Evolutionary conservation across 108 stramenopile genomes (phyloP), one percentile per base, ranked within the genome.

Genomic region (Discostella stelligeroides): DNA sequence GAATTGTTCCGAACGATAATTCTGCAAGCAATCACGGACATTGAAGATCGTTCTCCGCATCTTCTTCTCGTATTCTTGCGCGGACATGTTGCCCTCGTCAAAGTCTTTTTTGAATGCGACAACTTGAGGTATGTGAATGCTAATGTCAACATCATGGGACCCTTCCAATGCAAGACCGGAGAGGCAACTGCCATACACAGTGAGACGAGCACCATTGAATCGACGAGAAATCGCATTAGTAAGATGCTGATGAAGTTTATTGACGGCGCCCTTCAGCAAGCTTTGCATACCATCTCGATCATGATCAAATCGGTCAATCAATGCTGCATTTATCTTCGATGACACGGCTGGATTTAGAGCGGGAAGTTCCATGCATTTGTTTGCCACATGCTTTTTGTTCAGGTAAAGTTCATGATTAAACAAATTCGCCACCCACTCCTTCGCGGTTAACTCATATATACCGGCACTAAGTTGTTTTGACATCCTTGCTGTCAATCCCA

Each of bases 111-210:
- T 76, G n/a, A 81, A 24, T 29, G 25, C n/a, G 24, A 72, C 59
- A 21, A 80, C 55, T 51, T 64, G 63, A 17, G 85, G 85, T 7
- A 89, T 66, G 42, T 85, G 69, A 23, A 93, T 54, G 12, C 79
- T 82, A 10, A 90, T 45, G 51, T 93, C 92, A 1, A 93, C 92
- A 71, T 93, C 92, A 42, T 88, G 83, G 24, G 70, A 76, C n/a
- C 82, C 75, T 10, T 86, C 86, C 38, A 89, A 53, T 13, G 88
- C 79, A 45, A 92, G 79, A 37, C 88, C 86, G 0, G 83, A 83
- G 25, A 88, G 53, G 49, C 89, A 90, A 59, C 86, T 87, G 7
- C 92, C 92, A 60, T 93, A 93, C 20, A 90, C 84, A 17, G 68
- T 79, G 23, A 88, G 46, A 15, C 82, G 54, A n/a, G 54, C 62